Conservation (phyloP, 148 eudicot genomes). For the Rhododendron ferrugineum region DNA sequence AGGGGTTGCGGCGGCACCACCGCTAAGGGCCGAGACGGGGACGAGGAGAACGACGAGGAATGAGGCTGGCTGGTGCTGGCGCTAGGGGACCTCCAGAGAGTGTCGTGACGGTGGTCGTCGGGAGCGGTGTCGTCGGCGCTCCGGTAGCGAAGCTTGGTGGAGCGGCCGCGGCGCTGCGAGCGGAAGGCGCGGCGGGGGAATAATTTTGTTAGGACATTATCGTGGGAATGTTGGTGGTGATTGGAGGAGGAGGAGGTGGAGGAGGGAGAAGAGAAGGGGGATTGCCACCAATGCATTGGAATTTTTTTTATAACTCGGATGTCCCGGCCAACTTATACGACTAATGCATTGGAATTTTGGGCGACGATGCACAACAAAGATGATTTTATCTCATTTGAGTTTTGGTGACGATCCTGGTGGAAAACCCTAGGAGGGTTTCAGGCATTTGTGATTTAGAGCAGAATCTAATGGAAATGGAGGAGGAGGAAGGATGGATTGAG, state of each 20-base stretch:
- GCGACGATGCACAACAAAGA: not conserved
- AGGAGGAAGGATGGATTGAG: not conserved
- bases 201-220: not conserved
- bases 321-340: conserved; percentile 2
- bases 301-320: not conserved
- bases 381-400: not conserved
- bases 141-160: conserved; percentile 38
- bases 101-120: not conserved
- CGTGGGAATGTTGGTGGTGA: conserved; percentile 9
- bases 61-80: not conserved
- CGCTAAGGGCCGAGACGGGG: conserved; percentile 1
- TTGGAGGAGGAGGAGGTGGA: conserved; percentile 14
- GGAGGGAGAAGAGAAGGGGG: conserved; percentile 18
- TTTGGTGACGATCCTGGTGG: not conserved
- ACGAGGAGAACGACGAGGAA: not conserved
- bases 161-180: conserved; percentile 22
- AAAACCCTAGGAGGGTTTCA: not conserved
- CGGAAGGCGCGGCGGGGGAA: conserved; percentile 1
- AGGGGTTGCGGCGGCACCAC: conserved; percentile 40
- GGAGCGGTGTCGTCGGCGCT: conserved; percentile 22
- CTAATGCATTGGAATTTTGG: conserved; percentile 34
- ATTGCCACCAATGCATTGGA: conserved; percentile 47
- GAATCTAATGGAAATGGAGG: not conserved
- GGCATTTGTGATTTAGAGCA: not conserved
- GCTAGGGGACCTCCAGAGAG: not conserved